Base-by-base conservation (phyloP, 2,329 filamentous ascomycete species). In the Zasmidium cellare region DNA sequence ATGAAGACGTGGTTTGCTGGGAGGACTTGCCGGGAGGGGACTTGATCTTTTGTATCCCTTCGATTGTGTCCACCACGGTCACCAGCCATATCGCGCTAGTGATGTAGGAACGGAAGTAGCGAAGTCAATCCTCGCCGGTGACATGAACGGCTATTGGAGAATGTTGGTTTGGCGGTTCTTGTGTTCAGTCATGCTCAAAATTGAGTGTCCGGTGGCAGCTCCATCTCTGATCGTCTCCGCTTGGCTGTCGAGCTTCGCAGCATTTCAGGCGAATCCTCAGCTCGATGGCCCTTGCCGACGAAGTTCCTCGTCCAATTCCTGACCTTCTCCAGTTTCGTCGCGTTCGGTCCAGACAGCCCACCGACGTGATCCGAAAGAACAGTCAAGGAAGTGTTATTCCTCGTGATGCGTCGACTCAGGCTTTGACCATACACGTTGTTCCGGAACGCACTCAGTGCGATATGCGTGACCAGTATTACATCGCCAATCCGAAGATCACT, bases 351-450 rank as follows among this genome's bases (percentile, higher is more conserved):
- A 18, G 96, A 74, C 46, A 96, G 75, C 2, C 58, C 61, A 7
- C 23, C 20, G 3, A 56, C 51, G 3, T 55, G 57, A 11, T 60
- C 58, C 5, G 52, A 55, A n/a, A 70, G 38, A 2, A 60, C 49
- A 2, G 56, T 51, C 14, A 93, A 77, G 60, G 82, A 85, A 3
- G 91, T 79, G 48, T 70, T 70, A 22, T 91, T 82, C 64, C 84
- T 87, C 7, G 90, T 92, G 66, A 89, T 82, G 7, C 85, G 85
- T 62, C 83, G 84, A 24, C 88, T 84, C 61, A 97, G 76, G 68
- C 88, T 94, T 72, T 96, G 89, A 0, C 93, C 92, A 67, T 94
- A 92, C 0, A 97, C 92, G 66, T 84, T 87, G 48, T 85, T 84
- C 52, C 83, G 82, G 71, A 93, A 97, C 3, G 85, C 84, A 53